Evolutionary conservation across 495 filamentous ascomycete genomes (phyloP), one percentile per base, ranked within the genome.

Genomic region (Glutinoglossum americanum): DNA sequence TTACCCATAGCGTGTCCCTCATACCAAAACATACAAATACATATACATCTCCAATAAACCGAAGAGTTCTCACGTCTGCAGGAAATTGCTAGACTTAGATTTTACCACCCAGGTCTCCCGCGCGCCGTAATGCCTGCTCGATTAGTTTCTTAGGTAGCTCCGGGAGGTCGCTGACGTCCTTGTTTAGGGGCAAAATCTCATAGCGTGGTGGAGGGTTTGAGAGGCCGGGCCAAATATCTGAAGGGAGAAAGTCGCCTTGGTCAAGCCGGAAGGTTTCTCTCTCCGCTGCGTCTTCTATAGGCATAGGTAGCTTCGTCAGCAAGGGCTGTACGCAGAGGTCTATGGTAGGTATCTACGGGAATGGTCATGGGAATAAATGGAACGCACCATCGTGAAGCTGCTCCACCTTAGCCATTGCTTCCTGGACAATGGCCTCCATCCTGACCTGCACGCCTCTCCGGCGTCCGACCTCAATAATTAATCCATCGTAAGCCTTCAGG

Each of bases 221-320:
- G 28, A 86, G 70, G 6, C 83, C 85, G 0, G 82, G 81, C 92
- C 90, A 98, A 44, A 98, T 80, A 64, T 96, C 93, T 1, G 80
- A 79, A 0, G 92, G 92, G 21, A 98, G 67, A 64, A 79, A 92
- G 59, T 94, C 85, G 1, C 88, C 89, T 21, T 89, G 79, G 59
- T 94, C 86, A 7, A 79, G 71, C 28, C 81, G 77, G 69, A 98
- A 98, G 15, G 74, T 69, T 62, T 93, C 86, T 28, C 92, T 72
- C 59, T 85, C 81, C 57, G 77, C 74, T 41, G 78, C 69, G 68
- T 98, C 92, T 19, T 65, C 68, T 55, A 17, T 30, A 32, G 27
- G 53, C n/a, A 17, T 0, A 25, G 56, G 17, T 25, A 58, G 23
- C 23, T 51, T 28, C 23, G 11, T 39, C 13, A 55, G 25, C 23